phyloP scores from a whole-genome alignment of 1,139 yeast genomes.

The Ashbya aceris region DNA sequence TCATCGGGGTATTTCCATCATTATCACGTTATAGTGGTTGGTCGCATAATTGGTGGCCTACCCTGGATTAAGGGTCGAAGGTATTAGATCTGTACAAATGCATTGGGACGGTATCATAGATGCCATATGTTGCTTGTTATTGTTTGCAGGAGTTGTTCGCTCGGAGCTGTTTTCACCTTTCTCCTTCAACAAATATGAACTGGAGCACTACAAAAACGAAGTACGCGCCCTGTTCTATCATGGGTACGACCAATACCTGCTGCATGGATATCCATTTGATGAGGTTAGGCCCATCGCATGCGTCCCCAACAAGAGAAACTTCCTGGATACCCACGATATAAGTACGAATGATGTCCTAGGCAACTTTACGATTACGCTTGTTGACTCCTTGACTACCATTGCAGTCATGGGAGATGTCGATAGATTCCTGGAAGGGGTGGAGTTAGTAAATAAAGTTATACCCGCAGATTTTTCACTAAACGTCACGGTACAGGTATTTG shows the following conservation, averaged over 20 bases:
- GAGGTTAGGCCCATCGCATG: slow-evolving; percentile 74
- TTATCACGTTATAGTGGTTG: no score
- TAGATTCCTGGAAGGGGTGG: slow-evolving; percentile 43
- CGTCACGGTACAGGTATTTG: slow-evolving; percentile 78
- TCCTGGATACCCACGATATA: slow-evolving; percentile 41
- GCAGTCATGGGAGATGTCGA: slow-evolving; percentile 60
- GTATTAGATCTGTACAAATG: no score
- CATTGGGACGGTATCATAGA: no score
- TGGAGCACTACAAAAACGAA: slow-evolving; percentile 39
- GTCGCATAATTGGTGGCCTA: no score
- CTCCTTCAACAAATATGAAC: slow-evolving; percentile 44
- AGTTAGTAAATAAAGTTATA: slow-evolving; percentile 33
- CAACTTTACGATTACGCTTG: slow-evolving; percentile 64
- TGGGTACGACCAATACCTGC: slow-evolving; percentile 68
- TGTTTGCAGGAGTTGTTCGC: no score
- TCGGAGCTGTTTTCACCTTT: slow-evolving; percentile 3
- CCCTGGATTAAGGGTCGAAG: no score
- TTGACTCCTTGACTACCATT: slow-evolving; percentile 74
- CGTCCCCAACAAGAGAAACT: slow-evolving; percentile 57
- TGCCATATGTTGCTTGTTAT: no score
- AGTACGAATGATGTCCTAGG: slow-evolving; percentile 80
- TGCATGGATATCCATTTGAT: slow-evolving; percentile 70
- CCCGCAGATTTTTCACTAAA: slow-evolving; percentile 45
- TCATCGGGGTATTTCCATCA: no score
- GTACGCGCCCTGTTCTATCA: slow-evolving; percentile 56